These are phyloP conservation scores for Paramecium primaurelia DNA, from an alignment of 73 alveolate species.

Conservation along the genomic window DNA sequence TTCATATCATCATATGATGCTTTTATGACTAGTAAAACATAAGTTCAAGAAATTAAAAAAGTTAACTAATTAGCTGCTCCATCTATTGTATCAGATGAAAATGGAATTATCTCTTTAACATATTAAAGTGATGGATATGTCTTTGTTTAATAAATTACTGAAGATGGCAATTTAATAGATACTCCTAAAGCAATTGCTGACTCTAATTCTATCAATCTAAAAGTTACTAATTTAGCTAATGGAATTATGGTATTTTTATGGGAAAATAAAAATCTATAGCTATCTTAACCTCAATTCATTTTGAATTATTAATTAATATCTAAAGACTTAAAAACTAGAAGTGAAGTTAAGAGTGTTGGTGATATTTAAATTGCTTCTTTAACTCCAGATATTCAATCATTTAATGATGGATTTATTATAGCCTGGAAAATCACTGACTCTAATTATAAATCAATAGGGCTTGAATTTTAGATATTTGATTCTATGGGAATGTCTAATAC, in stretches of 20 bases:
- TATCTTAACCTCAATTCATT: neutral
- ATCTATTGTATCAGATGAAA: neutral
- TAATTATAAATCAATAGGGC: neutral
- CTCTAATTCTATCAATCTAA: neutral
- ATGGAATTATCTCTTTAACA: neutral
- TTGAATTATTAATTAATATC: neutral
- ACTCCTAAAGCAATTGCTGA: neutral
- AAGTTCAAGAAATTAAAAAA: neutral
- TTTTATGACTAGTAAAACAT: neutral
- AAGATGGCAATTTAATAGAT: neutral
- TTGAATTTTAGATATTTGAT: neutral
- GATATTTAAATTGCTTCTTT: neutral
- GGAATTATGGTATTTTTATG: conserved; percentile 1
- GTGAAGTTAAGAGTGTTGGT: neutral
- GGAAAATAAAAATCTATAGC: neutral
- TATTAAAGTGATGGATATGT: neutral
- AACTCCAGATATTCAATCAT: neutral
- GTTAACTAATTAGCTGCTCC: neutral
- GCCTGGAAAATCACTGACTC: neutral
- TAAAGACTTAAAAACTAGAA: neutral
- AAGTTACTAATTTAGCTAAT: neutral
- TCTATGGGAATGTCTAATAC: neutral
- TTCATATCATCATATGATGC: neutral
- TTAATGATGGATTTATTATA: neutral
- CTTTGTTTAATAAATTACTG: neutral